phyloP scores from a whole-genome alignment of 345 rosid genomes.

The Salix purpurea region DNA sequence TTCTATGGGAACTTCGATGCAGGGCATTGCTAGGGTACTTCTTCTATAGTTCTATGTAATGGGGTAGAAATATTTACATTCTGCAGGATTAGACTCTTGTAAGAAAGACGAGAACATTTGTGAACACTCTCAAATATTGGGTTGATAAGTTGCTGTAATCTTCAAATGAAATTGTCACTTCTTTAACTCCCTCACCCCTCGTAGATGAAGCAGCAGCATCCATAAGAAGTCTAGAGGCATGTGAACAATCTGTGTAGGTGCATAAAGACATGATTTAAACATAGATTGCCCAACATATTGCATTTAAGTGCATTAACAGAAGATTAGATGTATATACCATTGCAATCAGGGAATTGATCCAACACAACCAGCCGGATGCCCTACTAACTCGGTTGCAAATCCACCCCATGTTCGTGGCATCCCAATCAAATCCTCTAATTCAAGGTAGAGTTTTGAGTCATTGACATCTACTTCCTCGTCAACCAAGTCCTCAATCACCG shows the following conservation, averaged over 20 bases:
- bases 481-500: constrained; percentile 2
- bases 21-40: not conserved
- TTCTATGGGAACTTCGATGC: not conserved
- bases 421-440: constrained; percentile 36
- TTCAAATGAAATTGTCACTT: not conserved
- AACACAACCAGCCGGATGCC: constrained; percentile 23
- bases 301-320: no score
- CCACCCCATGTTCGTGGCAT: constrained; percentile 34
- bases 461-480: constrained; percentile 15
- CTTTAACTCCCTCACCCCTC: not conserved
- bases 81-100: not conserved
- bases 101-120: not conserved
- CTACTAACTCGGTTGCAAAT: constrained; percentile 23
- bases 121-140: not conserved
- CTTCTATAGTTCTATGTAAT: not conserved
- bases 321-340: not conserved
- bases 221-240: not conserved
- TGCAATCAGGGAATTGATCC: constrained; percentile 13
- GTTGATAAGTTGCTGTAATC: not conserved
- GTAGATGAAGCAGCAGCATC: no score
- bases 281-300: no score
- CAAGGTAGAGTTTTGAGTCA: constrained; percentile 32
- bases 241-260: not conserved
- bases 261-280: no score
- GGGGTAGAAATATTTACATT: not conserved